phyloP scores from a whole-genome alignment of 441 rosid species.

The Sinapis alba region DNA sequence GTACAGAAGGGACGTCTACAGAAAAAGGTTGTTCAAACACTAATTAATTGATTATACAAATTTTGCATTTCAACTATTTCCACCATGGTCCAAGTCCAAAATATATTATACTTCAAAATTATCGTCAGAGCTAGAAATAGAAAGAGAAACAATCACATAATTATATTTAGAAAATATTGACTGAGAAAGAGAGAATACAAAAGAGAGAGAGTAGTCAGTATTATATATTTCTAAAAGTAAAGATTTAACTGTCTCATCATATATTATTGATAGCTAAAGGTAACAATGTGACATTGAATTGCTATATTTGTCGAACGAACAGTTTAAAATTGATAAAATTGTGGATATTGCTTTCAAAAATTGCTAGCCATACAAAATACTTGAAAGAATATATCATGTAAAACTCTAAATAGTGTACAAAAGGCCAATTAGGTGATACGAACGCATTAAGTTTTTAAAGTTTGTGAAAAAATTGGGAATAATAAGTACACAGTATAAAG shows the following conservation, averaged over 20 bases:
- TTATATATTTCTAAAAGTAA: neutral
- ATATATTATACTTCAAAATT: neutral
- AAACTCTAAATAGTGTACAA: conserved; percentile 7
- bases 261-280: neutral
- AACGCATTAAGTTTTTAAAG: conserved; percentile 13
- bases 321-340: neutral
- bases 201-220: neutral
- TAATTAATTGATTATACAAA: neutral
- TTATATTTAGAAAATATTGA: neutral
- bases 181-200: neutral
- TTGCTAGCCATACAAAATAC: conserved; percentile 6
- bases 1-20: neutral
- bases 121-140: neutral
- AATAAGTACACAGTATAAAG: neutral
- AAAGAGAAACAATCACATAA: neutral
- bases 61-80: conserved; percentile 5
- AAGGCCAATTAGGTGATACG: conserved; percentile 1
- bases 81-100: neutral
- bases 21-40: neutral
- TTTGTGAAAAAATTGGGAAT: conserved; percentile 10
- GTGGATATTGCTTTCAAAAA: neutral
- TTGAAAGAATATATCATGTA: conserved; percentile 14
- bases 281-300: neutral
- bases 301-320: conserved; percentile 1
- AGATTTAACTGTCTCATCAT: conserved; percentile 12